A percentile compares a stretch with the other conserved stretches of the same genome.
These are phyloP conservation scores for Aureobasidium sp. DNA, from an alignment of 2,329 filamentous ascomycete species.

Conservation along the genomic window DNA sequence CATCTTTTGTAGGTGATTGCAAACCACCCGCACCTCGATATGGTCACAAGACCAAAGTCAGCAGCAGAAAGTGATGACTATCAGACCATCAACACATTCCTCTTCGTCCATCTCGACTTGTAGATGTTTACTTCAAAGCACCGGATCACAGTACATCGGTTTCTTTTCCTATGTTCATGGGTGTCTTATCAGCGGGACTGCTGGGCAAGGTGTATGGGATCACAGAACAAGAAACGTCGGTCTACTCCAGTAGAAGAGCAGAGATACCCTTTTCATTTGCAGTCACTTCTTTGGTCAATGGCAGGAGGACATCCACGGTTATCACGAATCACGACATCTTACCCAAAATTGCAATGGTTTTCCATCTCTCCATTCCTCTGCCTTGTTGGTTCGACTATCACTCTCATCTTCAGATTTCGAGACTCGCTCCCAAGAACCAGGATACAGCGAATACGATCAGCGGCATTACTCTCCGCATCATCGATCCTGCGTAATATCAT, in stretches of 20 bases:
- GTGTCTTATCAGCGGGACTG: not conserved
- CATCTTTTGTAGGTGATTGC: constrained; percentile 9
- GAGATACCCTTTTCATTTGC: not conserved
- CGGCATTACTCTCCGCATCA: not conserved
- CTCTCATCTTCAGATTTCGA: not conserved
- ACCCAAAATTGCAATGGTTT: not conserved
- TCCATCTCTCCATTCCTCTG: not conserved
- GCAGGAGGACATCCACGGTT: not conserved
- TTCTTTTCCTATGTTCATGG: not conserved
- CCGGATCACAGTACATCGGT: not conserved
- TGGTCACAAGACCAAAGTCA: not conserved
- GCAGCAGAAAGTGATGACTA: not conserved
- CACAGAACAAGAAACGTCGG: not conserved
- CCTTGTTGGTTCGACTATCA: not conserved
- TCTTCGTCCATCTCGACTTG: not conserved
- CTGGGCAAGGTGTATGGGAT: not conserved
- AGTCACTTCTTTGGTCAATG: not conserved
- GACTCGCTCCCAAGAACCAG: not conserved
- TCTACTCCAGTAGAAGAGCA: not conserved
- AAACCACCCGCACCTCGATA: constrained; percentile 1
- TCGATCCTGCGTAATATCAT: not conserved
- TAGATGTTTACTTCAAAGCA: not conserved
- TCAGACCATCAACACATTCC: not conserved
- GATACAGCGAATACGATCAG: not conserved
- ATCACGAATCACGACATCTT: not conserved